Base-by-base conservation (phyloP, 2,329 filamentous ascomycete species). In the Tolypocladium guangdongense region DNA sequence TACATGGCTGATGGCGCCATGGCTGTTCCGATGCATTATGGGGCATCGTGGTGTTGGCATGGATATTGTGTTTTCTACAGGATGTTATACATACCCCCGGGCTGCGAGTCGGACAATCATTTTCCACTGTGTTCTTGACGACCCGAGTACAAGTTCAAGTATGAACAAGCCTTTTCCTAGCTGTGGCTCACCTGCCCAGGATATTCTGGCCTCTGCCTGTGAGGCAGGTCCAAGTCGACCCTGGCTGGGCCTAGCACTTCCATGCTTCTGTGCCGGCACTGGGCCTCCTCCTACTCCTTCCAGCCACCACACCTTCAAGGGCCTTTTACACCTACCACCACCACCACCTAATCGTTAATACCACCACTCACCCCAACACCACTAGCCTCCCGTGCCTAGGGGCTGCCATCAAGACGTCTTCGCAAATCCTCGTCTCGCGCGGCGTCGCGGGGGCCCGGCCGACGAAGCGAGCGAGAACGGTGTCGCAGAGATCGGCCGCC, bases 371-470 rank as follows among this genome's bases (percentile, higher is more conserved):
- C 8, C 3, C 3, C 22, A 6, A 33, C 27, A 11, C n/a, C 39
- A n/a, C 12, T 24, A 43, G 46, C 41, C 46, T 35, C 18, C 8
- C 37, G 24, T 22, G 39, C 30, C 37, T n/a, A 53, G 57, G 41
- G 55, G 58, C 47, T 53, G 38, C 36, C 53, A 50, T 18, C 58
- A 62, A 54, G 24, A 65, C 64, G 60, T 62, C 62, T 48, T 66
- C 55, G 10, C 59, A 65, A 60, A 64, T 64, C 36, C 54, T 63
- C 22, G 56, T 65, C 51, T 66, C 59, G 46, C 56, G 61, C 52
- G 61, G 63, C 52, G 60, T 62, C 43, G 60, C 60, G 37, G 55
- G 54, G 27, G 47, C 58, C 48, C 58, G 58, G 43, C 56, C 55
- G 33, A 51, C 53, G 11, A 57, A 51, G 35, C 12, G 39, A 43